Conservation (phyloP, 768 basidiomycete species). For the Termitomyces sp. region DNA sequence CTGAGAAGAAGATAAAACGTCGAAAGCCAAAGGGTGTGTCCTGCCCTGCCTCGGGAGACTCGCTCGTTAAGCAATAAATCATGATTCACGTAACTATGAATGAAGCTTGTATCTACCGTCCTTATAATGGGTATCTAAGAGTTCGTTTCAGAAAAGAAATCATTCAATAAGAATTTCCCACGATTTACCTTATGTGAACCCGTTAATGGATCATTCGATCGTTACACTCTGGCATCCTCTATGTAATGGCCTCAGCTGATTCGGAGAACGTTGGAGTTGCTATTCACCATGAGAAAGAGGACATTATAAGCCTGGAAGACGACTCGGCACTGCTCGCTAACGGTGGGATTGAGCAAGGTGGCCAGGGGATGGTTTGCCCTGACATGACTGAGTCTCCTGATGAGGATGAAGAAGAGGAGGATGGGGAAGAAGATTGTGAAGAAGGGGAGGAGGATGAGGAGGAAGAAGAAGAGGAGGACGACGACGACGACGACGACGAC, state of each 20-base stretch:
- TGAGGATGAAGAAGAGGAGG: slow-evolving; percentile 16
- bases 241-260: slow-evolving; percentile 12
- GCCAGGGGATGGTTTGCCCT: not conserved
- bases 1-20: no score
- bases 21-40: no score
- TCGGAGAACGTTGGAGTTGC: not conserved
- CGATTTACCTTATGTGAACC: not conserved
- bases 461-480: slow-evolving; percentile 33
- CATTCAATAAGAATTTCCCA: not conserved
- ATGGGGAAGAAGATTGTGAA: slow-evolving; percentile 16
- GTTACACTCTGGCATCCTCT: not conserved
- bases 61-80: no score
- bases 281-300: not conserved
- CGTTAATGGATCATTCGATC: not conserved
- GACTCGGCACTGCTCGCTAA: not conserved
- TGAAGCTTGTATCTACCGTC: no score
- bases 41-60: no score
- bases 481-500: slow-evolving; percentile 63
- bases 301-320: not conserved
- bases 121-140: no score
- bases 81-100: no score
- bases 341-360: not conserved
- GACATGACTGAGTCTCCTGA: slow-evolving; percentile 18
- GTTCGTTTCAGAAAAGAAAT: not conserved
- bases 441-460: slow-evolving; percentile 19